Evolutionary conservation across 2,329 filamentous ascomycete species (phyloP), one percentile per base, ranked within the genome.

Genomic region (Amauroascus verrucosus): DNA sequence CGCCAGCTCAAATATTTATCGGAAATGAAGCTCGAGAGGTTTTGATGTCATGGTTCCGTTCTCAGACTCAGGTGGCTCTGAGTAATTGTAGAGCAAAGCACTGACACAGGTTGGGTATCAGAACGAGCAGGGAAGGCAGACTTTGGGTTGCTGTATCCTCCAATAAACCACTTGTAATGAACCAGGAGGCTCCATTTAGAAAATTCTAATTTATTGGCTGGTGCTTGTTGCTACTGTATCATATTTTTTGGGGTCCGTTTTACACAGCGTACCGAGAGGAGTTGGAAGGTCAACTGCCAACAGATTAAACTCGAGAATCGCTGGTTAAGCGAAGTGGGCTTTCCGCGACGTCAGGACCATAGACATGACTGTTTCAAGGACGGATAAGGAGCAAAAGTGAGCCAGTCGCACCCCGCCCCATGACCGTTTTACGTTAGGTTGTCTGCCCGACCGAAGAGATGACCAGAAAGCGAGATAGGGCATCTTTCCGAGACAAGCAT

Each of bases 51-150:
- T 30, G 24, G 24, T 13, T 28, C 32, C 18, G 5, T 16, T 48
- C 11, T 24, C 13, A 6, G 16, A 48, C 8, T 14, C 18, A 7
- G 45, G 7, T 24, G 11, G 40, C 50, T 18, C 38, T 37, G 24
- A 43, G 38, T 14, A 40, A 46, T 45, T 38, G 32, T 20, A 38
- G 50, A 41, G 22, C 16, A 45, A 45, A 35, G 49, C 50, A 45
- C 30, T 52, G 50, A 52, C 41, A 52, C 50, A 46, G 11, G 30
- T 46, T 52, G 50, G 41, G 50, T 52, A 52, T 46, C 50, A 52
- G 50, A 30, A 45, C 9, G 24, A 26, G 28, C 6, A 24, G 28
- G 44, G 48, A 28, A 44, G 20, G 43, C 40, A 30, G 32, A 41
- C 40, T 46, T 45, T 13, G 11, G 13, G 24, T 8, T 20, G 7